These are phyloP conservation scores for Sordariomycetes sp. DNA, from an alignment of 2,329 filamentous ascomycete species.

Conservation along the genomic window DNA sequence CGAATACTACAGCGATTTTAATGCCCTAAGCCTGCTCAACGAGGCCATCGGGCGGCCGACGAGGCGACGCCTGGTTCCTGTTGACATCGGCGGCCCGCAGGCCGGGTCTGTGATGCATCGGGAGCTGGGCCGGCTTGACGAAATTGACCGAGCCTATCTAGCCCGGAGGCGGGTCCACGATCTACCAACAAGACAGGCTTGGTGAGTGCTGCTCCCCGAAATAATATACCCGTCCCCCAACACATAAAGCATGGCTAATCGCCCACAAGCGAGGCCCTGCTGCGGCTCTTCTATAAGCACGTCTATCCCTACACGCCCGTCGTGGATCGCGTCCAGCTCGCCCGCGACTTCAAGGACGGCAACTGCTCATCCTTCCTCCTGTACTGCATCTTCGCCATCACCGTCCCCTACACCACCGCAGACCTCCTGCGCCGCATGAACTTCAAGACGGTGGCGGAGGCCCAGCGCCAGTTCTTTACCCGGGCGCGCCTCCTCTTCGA, in stretches of 20 bases:
- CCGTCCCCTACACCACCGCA: background rate
- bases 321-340: background rate
- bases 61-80: background rate
- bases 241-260: too few species aligned
- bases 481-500: conserved; percentile 1
- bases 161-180: background rate
- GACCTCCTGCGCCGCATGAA: background rate
- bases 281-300: background rate
- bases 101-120: background rate
- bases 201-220: background rate
- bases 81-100: background rate
- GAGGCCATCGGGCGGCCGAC: background rate
- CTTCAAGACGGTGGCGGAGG: background rate
- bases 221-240: too few species aligned
- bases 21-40: conserved; percentile 1
- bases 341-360: background rate
- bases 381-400: conserved; percentile 1
- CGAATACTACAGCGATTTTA: conserved; percentile 4
- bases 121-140: background rate
- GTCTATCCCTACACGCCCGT: conserved; percentile 2
- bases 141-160: background rate
- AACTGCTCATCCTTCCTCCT: background rate
- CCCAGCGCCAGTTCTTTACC: conserved; percentile 3
- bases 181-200: background rate
- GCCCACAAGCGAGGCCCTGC: background rate